A percentile compares a stretch with the other conserved stretches of the same genome.
phyloP scores from a whole-genome alignment of 331 rosid species.

The Spiraea crenata region DNA sequence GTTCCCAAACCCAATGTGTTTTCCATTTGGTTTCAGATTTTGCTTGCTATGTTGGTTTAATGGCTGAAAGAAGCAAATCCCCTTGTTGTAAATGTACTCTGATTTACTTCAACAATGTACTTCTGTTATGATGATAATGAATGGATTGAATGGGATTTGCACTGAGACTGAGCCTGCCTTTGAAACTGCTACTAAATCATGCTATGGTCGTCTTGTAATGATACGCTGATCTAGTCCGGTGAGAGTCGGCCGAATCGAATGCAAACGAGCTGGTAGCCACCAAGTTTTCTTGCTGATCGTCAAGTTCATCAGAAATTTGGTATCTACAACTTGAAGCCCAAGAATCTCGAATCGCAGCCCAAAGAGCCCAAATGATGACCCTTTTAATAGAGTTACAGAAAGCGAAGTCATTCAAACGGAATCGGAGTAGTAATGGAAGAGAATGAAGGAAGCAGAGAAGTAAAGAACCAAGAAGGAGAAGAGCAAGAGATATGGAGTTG shows the following conservation, averaged over 20 bases:
- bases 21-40: background rate
- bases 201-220: too few species aligned
- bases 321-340: conserved; percentile 5
- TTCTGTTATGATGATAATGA: background rate
- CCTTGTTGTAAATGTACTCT: background rate
- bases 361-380: conserved; percentile 13
- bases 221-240: too few species aligned
- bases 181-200: too few species aligned
- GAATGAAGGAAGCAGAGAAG: background rate
- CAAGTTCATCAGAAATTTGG: too few species aligned
- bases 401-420: background rate
- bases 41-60: background rate
- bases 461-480: conserved; percentile 14
- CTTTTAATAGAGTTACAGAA: background rate
- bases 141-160: background rate
- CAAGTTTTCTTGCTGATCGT: too few species aligned
- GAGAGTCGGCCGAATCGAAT: too few species aligned
- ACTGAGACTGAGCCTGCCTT: too few species aligned
- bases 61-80: too few species aligned
- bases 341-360: background rate
- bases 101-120: background rate
- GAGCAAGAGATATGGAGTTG: conserved; percentile 68
- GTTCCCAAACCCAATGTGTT: background rate
- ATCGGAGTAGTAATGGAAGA: conserved; percentile 29
- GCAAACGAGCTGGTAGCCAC: too few species aligned